phyloP scores from a whole-genome alignment of 768 basidiomycete genomes.

The Jaapia argillacea region DNA sequence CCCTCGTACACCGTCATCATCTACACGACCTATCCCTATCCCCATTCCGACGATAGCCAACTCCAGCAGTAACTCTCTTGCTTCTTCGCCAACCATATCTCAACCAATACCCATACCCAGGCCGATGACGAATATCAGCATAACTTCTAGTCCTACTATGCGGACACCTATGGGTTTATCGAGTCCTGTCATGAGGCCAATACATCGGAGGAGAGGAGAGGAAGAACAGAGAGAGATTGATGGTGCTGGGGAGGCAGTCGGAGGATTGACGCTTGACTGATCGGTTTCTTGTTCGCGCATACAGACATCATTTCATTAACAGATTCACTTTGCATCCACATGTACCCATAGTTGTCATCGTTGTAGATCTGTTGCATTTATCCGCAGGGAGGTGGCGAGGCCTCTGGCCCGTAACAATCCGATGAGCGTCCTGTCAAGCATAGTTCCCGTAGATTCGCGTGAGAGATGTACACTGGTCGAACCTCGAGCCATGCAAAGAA shows the following conservation, averaged over 20 bases:
- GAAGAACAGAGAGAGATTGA: slow-evolving; percentile 65
- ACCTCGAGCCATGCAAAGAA: too few relatives aligned
- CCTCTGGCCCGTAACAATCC: too few relatives aligned
- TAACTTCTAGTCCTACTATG: slow-evolving; percentile 67
- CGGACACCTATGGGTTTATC: slow-evolving; percentile 61
- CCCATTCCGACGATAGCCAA: slow-evolving; percentile 54
- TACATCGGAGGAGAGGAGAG: slow-evolving; percentile 43
- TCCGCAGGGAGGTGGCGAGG: too few relatives aligned
- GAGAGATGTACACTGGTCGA: too few relatives aligned
- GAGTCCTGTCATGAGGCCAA: slow-evolving; percentile 68
- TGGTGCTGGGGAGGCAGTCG: slow-evolving; percentile 71
- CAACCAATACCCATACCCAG: slow-evolving; percentile 33
- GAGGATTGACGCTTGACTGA: slow-evolving; percentile 32
- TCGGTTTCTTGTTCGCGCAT: too few relatives aligned
- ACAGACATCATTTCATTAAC: too few relatives aligned
- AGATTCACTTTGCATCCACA: too few relatives aligned
- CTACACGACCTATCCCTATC: slow-evolving; percentile 17
- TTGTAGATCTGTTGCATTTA: too few relatives aligned
- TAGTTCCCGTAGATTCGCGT: too few relatives aligned
- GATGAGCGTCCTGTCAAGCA: too few relatives aligned
- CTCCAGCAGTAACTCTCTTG: slow-evolving; percentile 54
- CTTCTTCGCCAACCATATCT: slow-evolving; percentile 66
- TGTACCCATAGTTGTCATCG: too few relatives aligned
- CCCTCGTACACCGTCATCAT: slow-evolving; percentile 30
- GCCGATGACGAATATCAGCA: slow-evolving; percentile 32